Base-by-base conservation (phyloP, 1,139 yeast species). In the Suhomyces coccinellae region DNA sequence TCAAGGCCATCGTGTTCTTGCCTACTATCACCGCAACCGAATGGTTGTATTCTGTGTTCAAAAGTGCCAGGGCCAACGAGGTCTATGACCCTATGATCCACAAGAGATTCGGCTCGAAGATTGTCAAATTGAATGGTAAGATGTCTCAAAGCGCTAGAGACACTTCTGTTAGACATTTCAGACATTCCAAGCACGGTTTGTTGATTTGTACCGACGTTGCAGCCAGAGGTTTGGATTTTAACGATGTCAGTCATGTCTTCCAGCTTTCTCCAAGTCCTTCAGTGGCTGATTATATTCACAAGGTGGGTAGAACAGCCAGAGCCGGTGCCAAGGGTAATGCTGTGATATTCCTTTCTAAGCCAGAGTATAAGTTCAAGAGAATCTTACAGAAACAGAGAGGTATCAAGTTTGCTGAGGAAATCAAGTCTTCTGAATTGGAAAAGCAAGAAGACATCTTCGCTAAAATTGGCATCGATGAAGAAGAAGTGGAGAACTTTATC, bases 221-320 rank as follows among this genome's bases (percentile, higher is more conserved):
- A 20, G 98, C 99, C 10, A 83, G 99, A 76, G 99, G 99, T 13
- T 80, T 93, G 55, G 99, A 93, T 72, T 91, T 93, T 54, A 97
- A 97, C 42, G 87, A 95, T 26, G 98, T 93, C 44, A 97, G 91
- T 69, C 93, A 98, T 96, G 93, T 93, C 58, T 84, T 93, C 51
- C 98, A 93, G 72, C 90, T 87, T 57, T 97, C 93, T 66, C 98
- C 98, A 41, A 88, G 95, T 52, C 67, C 76, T 37, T 89, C 85
- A 47, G 69, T 52, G 22, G 58, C 58, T 16, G 97, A 91, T 69
- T 93, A 93, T 62, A 91, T 93, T 58, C 99, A 93, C 69, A 83
- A 98, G 67, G 98, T 93, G 31, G 99, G 99, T 52, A 85, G 99
- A 76, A 93, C 99, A 24, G 99, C 99, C 14, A 83, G 99, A 72